A percentile compares a stretch with the other conserved stretches of the same genome.
Evolutionary conservation across 2,329 filamentous ascomycete species (phyloP).

Genomic region (Hypoxylon sp.): DNA sequence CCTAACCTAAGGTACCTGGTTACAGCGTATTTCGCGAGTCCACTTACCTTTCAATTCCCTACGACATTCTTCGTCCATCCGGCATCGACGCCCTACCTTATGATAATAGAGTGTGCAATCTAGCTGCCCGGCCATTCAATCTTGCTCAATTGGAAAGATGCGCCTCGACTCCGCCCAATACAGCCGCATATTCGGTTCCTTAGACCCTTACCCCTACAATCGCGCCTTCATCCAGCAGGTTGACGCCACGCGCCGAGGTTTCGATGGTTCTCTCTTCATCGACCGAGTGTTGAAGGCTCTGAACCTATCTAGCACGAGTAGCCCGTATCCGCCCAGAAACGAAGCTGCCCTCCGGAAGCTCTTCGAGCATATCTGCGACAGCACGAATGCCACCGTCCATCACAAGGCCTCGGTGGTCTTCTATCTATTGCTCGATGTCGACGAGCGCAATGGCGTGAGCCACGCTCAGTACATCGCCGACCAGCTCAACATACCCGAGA

Average conservation of each 20-base stretch:
- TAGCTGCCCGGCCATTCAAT: not conserved
- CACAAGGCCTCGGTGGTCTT: conserved; percentile 87
- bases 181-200: conserved; percentile 73
- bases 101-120: not conserved
- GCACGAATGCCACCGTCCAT: conserved; percentile 71
- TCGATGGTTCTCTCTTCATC: conserved; percentile 80
- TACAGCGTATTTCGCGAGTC: no score
- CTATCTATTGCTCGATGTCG: conserved; percentile 83
- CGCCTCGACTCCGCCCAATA: conserved; percentile 73
- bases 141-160: conserved; percentile 56
- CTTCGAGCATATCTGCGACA: conserved; percentile 75
- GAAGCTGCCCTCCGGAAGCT: conserved; percentile 75
- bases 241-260: conserved; percentile 71
- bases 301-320: conserved; percentile 73
- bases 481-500: conserved; percentile 74
- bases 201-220: conserved; percentile 71
- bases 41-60: no score
- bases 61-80: not conserved
- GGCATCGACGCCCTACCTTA: not conserved
- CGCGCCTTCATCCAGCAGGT: conserved; percentile 72
- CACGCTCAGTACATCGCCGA: conserved; percentile 67
- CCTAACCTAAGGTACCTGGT: no score
- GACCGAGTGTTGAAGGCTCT: conserved; percentile 80
- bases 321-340: conserved; percentile 79
- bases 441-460: conserved; percentile 58